Base-by-base conservation (phyloP, 495 filamentous ascomycete species). In the Aspergillus sparsus region DNA sequence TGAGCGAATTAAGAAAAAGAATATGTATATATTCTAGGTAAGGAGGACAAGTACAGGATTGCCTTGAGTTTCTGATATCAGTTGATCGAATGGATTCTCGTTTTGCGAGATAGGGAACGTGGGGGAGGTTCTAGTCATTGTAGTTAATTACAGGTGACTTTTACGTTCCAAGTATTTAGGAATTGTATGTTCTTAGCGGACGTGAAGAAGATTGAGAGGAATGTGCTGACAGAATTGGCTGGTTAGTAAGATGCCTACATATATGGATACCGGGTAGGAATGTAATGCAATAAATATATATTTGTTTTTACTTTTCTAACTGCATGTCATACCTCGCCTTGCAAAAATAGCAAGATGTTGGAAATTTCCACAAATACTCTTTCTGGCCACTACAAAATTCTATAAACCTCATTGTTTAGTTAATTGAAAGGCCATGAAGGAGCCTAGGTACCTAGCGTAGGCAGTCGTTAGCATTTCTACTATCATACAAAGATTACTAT, bases 11-110 rank as follows among this genome's bases (percentile, higher is more conserved):
- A 49, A 47, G 52, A 65, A 55, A 31, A 12, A 49, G 21, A 2
- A 27, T 7, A 37, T 16, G 44, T 55, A 12, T 15, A 16, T 45
- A 44, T 46, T 35, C 45, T 50, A 16, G 6, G 3, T 13, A 46
- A 16, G 5, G 31, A 21, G 58, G 15, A 32, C 27, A 36, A 60
- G 70, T 78, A 90, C 89, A 62, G 85, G 76, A 60, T 85, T 71
- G 56, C 85, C 74, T 15, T 83, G 63, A 64, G 82, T 87, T 10
- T 80, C 77, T 32, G 82, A 68, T 55, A 97, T 86, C 39, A 96
- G 73, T 11, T 85, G 82, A 66, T 93, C 81, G 68, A 93, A 96
- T 0, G 90, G 92, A 62, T 92, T 96, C 51, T 79, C 13, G 41
- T 60, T 44, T 34, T 65, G 55, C 8, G 49, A 34, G 12, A 13